Evolutionary conservation across 2,329 filamentous ascomycete species (phyloP).

Genomic region (Diaporthe sp.): DNA sequence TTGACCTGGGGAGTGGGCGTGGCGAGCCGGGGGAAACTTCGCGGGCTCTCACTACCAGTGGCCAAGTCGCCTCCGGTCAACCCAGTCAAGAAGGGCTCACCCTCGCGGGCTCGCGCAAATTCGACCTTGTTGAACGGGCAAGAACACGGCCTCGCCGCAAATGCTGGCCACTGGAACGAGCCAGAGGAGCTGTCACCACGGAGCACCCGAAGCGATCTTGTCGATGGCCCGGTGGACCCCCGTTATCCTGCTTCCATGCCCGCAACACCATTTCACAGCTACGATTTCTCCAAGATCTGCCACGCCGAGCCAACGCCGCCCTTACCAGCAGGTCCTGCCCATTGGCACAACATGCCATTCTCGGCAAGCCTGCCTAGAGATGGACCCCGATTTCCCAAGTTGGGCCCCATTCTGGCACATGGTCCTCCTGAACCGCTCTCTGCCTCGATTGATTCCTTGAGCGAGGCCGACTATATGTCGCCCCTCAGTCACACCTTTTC

Average conservation of each 20-base stretch:
- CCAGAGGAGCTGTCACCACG: conserved; percentile 53
- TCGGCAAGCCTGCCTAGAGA: conserved; percentile 56
- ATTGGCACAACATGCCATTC: conserved; percentile 64
- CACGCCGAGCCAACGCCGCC: conserved; percentile 59
- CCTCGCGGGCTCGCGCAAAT: conserved; percentile 59
- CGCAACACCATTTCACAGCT: conserved; percentile 53
- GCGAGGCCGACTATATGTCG: conserved; percentile 73
- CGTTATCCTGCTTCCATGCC: conserved; percentile 59
- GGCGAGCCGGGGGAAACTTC: conserved; percentile 93
- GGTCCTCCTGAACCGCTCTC: conserved; percentile 64
- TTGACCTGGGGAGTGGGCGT: conserved; percentile 97
- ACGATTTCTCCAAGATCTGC: conserved; percentile 66
- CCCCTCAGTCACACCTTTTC: conserved; percentile 67
- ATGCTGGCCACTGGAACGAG: conserved; percentile 56
- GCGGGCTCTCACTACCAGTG: conserved; percentile 84
- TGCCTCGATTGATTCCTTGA: conserved; percentile 70
- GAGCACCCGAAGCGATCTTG: conserved; percentile 50
- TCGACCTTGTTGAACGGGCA: conserved; percentile 48
- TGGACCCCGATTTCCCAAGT: conserved; percentile 60
- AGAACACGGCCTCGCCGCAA: conserved; percentile 45
- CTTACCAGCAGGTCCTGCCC: conserved; percentile 51
- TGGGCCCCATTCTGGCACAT: conserved; percentile 54
- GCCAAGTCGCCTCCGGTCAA: conserved; percentile 70
- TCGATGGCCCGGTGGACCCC: conserved; percentile 54
- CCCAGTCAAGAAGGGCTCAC: conserved; percentile 63